Evolutionary conservation across 225 moss, liverwort and hornwort genomes (phyloP), one percentile per base, ranked within the genome.

Genomic region (Sphagnum contortum): DNA sequence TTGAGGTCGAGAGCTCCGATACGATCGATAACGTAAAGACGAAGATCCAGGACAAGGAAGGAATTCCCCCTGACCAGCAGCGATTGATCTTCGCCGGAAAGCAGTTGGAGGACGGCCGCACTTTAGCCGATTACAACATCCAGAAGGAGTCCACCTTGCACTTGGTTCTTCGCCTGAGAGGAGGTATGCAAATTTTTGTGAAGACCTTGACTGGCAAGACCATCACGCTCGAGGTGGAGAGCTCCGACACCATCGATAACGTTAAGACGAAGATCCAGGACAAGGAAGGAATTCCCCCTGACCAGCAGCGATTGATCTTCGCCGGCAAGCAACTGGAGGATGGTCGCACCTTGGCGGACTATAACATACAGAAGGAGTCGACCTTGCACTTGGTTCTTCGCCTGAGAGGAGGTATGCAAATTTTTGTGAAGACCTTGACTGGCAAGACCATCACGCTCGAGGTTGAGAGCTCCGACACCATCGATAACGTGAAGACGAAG

Each of bases 221-320:
- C 0, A 69, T 69, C 4, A 69, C 69, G 29, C 61, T 69, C 2
- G 69, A 69, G 45, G 69, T 69, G 0, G 69, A 69, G 44, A 69
- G 69, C 45, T 69, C 69, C 2, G 69, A 69, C 49, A 69, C 69
- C 1, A 69, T 69, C 2, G 69, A 69, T n/a, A 69, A 69, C 12
- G 69, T 69, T 12, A 69, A 69, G 45, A 62, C 69, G 0, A 69
- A 69, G 69, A 69, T 69, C 47, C 69, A 69, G 9, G 69, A 69
- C n/a, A 69, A 69, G 59, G 69, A 69, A 8, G 69, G 69, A 3
- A 69, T 69, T 61, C 69, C 69, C 3, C 69, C 69, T 8, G 69
- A 69, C 47, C 69, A 68, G 68, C 68, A 68, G 59, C 12, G 68
- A 48, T 0, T 68, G 57, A 68, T 68, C 9, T 68, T 68, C 12